Evolutionary conservation across 179 eudicot genomes (phyloP).

Genomic region (Gypsophila paniculata): DNA sequence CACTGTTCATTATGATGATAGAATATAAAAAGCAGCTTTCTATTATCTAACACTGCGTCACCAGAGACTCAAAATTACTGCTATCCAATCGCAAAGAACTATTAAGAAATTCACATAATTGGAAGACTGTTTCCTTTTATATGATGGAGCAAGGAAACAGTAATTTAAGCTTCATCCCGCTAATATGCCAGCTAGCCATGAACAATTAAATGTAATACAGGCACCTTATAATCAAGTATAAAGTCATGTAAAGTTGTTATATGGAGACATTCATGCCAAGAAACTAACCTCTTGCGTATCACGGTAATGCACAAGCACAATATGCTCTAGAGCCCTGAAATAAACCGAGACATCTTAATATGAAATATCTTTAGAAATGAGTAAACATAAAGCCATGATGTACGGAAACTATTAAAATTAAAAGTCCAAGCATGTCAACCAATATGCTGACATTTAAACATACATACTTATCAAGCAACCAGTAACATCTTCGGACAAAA

Average conservation of each 20-base stretch:
- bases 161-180: no score
- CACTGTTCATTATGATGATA: constrained; percentile 1
- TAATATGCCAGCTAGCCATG: no score
- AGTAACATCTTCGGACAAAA: constrained; percentile 95
- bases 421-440: constrained; percentile 6
- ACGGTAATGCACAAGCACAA: constrained; percentile 96
- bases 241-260: background rate
- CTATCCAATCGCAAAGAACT: no score
- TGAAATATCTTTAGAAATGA: background rate
- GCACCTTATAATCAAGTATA: background rate
- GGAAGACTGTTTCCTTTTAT: no score
- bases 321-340: constrained; percentile 76
- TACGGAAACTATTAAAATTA: background rate
- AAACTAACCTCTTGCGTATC: constrained; percentile 84
- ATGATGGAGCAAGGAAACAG: no score
- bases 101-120: no score
- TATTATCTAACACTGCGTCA: background rate
- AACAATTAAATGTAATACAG: no score
- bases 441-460: constrained; percentile 14
- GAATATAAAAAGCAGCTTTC: background rate
- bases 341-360: background rate
- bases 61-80: background rate
- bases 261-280: constrained; percentile 8
- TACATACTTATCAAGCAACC: constrained; percentile 97
- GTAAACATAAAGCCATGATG: background rate